A percentile compares a stretch with the other conserved stretches of the same genome.
Evolutionary conservation across 1,284 basidiomycete species (phyloP).

Genomic region (Puccinia brachypodii): DNA sequence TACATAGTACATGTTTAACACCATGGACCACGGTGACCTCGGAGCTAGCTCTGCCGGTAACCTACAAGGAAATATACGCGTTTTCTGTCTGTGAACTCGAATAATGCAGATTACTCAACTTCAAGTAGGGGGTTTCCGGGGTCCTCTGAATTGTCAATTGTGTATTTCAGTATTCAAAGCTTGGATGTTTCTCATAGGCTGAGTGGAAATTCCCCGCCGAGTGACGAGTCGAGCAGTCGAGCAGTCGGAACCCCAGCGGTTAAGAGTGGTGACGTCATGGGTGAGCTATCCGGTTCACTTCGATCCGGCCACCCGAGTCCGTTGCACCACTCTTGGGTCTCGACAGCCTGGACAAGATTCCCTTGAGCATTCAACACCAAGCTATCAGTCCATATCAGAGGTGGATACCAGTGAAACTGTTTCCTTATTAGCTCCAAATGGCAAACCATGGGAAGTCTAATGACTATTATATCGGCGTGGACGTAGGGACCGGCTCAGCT

Average conservation of each 20-base stretch:
- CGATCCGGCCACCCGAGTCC: background rate
- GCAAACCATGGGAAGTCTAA: background rate
- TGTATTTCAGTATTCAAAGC: no score
- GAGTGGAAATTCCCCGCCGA: background rate
- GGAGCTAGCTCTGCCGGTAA: no score
- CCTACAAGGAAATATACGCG: no score
- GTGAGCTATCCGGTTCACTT: background rate
- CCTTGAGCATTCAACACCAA: background rate
- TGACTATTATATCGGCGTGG: constrained; percentile 44
- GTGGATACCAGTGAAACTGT: background rate
- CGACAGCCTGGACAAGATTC: no score
- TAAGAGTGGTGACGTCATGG: background rate
- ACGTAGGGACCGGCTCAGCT: constrained; percentile 80
- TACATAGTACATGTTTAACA: no score
- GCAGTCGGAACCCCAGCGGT: background rate
- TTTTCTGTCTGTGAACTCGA: no score
- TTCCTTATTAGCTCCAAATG: background rate
- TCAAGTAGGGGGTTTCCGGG: no score
- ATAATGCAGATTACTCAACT: no score
- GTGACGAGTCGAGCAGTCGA: background rate
- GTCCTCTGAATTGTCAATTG: no score
- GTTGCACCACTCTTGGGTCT: background rate
- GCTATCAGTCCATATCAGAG: background rate
- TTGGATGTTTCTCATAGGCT: no score
- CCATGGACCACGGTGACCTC: no score